phyloP scores from a whole-genome alignment of 2,329 filamentous ascomycete genomes.

The Waltergamsia citrina region DNA sequence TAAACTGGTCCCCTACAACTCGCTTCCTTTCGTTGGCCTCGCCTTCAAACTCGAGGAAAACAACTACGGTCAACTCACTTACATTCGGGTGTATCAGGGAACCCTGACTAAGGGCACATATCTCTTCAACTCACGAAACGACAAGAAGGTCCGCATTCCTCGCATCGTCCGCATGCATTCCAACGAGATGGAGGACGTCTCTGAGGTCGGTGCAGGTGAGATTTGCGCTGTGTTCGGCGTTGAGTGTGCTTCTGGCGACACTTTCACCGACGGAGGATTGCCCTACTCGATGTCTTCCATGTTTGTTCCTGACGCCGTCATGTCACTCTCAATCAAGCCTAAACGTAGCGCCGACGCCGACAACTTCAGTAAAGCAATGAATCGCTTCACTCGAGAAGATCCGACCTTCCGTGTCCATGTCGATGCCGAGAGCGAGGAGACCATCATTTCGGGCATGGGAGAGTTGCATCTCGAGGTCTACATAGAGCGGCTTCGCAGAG shows the following conservation, averaged over 20 bases:
- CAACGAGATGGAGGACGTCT: slow-evolving; percentile 97
- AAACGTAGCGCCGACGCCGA: slow-evolving; percentile 86
- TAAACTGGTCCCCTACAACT: slow-evolving; percentile 86
- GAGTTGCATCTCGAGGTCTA: slow-evolving; percentile 96
- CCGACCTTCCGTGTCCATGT: slow-evolving; percentile 94
- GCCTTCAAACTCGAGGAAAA: slow-evolving; percentile 99
- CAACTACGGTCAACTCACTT: slow-evolving; percentile 96
- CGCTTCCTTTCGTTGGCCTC: slow-evolving; percentile 85
- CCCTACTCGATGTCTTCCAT: slow-evolving; percentile 97
- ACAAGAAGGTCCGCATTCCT: slow-evolving; percentile 94
- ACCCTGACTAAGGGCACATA: slow-evolving; percentile 79
- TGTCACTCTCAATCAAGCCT: slow-evolving; percentile 93
- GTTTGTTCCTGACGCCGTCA: slow-evolving; percentile 96
- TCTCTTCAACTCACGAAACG: slow-evolving; percentile 86
- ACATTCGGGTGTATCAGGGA: slow-evolving; percentile 97
- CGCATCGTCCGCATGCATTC: slow-evolving; percentile 99
- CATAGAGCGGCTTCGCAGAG: slow-evolving; percentile 89
- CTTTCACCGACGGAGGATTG: slow-evolving; percentile 87
- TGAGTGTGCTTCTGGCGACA: slow-evolving; percentile 95
- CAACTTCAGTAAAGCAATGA: slow-evolving; percentile 98
- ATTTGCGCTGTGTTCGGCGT: slow-evolving; percentile 98
- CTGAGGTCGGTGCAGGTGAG: slow-evolving; percentile 87
- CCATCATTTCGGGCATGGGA: slow-evolving; percentile 97
- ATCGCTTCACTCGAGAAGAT: slow-evolving; percentile 95
- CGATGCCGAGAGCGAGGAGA: slow-evolving; percentile 87